phyloP scores from a whole-genome alignment of 106 monocot species.

The Dactylorhiza incarnata region DNA sequence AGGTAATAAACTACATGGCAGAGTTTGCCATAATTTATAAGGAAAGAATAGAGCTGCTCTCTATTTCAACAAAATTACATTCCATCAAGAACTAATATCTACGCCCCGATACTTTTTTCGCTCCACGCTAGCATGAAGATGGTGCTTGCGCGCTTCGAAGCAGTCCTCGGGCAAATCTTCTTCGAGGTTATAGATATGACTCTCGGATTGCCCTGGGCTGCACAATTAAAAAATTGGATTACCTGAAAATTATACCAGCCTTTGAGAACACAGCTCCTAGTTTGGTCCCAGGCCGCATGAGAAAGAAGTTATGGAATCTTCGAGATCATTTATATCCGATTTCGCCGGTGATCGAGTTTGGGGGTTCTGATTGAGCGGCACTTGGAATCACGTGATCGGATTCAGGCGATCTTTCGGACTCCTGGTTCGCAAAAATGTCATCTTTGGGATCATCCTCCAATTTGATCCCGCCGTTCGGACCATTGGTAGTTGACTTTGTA shows the following conservation, averaged over 20 bases:
- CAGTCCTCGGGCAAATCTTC: not conserved
- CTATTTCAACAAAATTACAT: not conserved
- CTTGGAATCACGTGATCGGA: not conserved
- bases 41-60: not conserved
- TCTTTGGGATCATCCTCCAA: not conserved
- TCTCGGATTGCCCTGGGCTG: not conserved
- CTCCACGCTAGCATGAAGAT: not conserved
- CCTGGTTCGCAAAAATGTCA: not conserved
- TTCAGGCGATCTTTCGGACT: not conserved
- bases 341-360: not conserved
- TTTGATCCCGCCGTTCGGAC: constrained; percentile 28
- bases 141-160: not conserved
- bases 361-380: not conserved
- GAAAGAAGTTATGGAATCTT: not conserved
- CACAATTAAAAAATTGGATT: not conserved
- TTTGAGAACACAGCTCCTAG: not conserved
- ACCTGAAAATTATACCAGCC: not conserved
- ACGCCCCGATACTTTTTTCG: not conserved
- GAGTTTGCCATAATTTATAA: not conserved
- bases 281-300: too few species aligned
- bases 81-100: not conserved
- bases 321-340: not conserved
- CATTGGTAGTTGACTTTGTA: not conserved
- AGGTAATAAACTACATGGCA: not conserved
- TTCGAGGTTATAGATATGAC: not conserved